phyloP scores from a whole-genome alignment of 129 eudicot genomes.

The Calendula officinalis region DNA sequence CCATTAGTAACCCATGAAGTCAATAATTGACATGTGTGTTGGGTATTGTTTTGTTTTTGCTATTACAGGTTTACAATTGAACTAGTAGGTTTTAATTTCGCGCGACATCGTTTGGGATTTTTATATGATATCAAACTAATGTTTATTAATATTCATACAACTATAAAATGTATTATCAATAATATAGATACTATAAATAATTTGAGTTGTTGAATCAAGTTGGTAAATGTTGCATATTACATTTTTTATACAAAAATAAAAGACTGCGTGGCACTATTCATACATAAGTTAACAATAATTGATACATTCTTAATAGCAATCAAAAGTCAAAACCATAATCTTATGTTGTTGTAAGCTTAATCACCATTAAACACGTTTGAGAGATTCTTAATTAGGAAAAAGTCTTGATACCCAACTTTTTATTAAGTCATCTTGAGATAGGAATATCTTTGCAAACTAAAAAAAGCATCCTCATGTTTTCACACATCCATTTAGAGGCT shows the following conservation, averaged over 20 bases:
- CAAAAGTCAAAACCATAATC: background rate
- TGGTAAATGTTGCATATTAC: too few relatives aligned
- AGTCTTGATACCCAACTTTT: background rate
- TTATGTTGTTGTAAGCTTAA: background rate
- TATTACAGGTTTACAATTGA: too few relatives aligned
- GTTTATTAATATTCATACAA: too few relatives aligned
- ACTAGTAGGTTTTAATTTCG: too few relatives aligned
- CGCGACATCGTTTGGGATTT: too few relatives aligned
- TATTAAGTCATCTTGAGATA: background rate
- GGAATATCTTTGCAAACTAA: background rate
- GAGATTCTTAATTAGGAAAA: background rate
- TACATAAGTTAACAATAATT: too few relatives aligned
- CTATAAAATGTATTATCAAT: too few relatives aligned
- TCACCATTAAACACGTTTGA: background rate
- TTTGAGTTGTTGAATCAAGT: too few relatives aligned
- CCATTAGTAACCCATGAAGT: background rate
- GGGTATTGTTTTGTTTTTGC: too few relatives aligned
- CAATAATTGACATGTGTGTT: background rate
- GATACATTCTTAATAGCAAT: background rate
- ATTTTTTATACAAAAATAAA: background rate
- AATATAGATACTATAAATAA: too few relatives aligned
- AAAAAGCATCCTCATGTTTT: background rate
- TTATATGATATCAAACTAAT: too few relatives aligned
- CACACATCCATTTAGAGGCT: conserved; percentile 1
- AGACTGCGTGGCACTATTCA: too few relatives aligned